phyloP scores from a whole-genome alignment of 1,139 yeast species.

The Protomyces inundatus region DNA sequence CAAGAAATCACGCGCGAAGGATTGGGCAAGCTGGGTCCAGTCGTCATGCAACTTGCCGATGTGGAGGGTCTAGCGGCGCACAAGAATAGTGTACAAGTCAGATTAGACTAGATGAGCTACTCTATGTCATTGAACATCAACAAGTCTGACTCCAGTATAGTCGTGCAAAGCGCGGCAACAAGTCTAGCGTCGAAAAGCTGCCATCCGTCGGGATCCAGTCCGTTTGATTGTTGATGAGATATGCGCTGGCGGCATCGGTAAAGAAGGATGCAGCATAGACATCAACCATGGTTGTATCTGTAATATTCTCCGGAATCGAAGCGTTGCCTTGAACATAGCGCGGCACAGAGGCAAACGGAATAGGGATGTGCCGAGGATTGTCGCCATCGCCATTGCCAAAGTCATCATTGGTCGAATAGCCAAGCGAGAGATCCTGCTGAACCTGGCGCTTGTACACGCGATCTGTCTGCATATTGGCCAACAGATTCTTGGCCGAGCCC shows the following conservation, averaged over 20 bases:
- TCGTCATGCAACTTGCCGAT: constrained; percentile 94
- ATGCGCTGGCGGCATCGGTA: constrained; percentile 1
- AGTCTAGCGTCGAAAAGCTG: not conserved
- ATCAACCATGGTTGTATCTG: not conserved
- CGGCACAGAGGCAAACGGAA: constrained; percentile 58
- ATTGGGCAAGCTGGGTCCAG: constrained; percentile 77
- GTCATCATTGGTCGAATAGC: constrained; percentile 80
- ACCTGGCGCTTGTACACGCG: constrained; percentile 3
- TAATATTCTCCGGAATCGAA: not conserved
- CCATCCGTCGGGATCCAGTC: constrained; percentile 5
- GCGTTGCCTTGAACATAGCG: constrained; percentile 39
- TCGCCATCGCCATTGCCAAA: constrained; percentile 72
- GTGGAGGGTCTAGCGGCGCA: constrained; percentile 97
- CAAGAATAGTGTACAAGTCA: constrained; percentile 88
- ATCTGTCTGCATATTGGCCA: constrained; percentile 5
- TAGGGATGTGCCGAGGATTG: constrained; percentile 71
- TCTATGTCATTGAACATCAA: not conserved
- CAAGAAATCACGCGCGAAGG: constrained; percentile 87
- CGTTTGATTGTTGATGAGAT: not conserved
- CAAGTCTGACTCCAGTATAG: constrained; percentile 5
- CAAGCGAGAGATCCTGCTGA: constrained; percentile 42
- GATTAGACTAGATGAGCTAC: constrained; percentile 61
- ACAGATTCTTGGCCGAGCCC: constrained; percentile 43
- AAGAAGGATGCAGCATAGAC: constrained; percentile 9
- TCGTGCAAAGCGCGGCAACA: constrained; percentile 1